phyloP scores from a whole-genome alignment of 2,329 filamentous ascomycete genomes.

The Ceratocystis eucalypticola region DNA sequence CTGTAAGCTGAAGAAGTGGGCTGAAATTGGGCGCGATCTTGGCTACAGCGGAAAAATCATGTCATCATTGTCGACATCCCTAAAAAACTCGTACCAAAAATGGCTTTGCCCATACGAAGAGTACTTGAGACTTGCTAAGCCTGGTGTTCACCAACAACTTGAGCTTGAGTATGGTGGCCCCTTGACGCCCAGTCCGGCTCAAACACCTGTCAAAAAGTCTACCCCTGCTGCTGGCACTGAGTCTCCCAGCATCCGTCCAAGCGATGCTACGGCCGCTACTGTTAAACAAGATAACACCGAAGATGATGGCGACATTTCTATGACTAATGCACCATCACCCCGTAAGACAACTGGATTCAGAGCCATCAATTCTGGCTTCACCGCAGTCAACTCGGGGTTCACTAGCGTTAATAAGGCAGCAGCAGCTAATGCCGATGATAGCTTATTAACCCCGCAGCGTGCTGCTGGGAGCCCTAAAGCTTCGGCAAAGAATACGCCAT shows the following conservation, averaged over 20 bases:
- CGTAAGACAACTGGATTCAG: constrained; percentile 43
- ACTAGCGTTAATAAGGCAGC: constrained; percentile 46
- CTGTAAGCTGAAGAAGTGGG: constrained; percentile 97
- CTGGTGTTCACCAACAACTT: constrained; percentile 89
- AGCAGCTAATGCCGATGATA: constrained; percentile 7
- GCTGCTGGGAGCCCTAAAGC: constrained; percentile 48
- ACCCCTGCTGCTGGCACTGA: constrained; percentile 42
- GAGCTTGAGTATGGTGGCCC: constrained; percentile 89
- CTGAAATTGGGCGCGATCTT: constrained; percentile 88
- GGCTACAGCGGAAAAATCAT: constrained; percentile 99
- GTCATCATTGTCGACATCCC: constrained; percentile 91
- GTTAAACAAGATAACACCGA: constrained; percentile 34
- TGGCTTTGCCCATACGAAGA: constrained; percentile 97
- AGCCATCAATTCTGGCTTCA: constrained; percentile 50
- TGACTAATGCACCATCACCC: constrained; percentile 33
- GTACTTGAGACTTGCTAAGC: constrained; percentile 79
- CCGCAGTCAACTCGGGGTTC: constrained; percentile 58
- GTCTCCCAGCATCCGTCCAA: constrained; percentile 50
- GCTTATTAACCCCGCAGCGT: constrained; percentile 26
- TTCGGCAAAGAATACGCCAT: constrained; percentile 50
- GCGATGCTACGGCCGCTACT: constrained; percentile 38
- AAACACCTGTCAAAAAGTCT: constrained; percentile 56
- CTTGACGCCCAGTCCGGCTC: constrained; percentile 61
- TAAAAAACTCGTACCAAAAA: constrained; percentile 96
- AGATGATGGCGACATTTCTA: constrained; percentile 35